Percentiles rank a stretch among this genome's conserved stretches.
phyloP scores from a whole-genome alignment of 2,329 filamentous ascomycete genomes.

The Monilinia vaccinii-corymbosi region DNA sequence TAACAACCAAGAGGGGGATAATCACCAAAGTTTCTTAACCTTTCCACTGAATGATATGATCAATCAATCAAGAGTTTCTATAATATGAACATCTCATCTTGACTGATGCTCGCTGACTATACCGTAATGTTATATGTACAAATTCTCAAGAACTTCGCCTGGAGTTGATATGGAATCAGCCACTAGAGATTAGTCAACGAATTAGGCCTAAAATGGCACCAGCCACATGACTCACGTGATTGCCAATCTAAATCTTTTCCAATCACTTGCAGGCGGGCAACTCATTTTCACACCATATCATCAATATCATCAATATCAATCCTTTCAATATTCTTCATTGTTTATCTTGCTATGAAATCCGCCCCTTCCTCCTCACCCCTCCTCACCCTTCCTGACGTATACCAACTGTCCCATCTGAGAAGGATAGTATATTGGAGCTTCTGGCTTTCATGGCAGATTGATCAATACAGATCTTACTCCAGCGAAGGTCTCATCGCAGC shows the following conservation, averaged over 20 bases:
- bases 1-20: not conserved
- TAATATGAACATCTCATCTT: not conserved
- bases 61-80: not conserved
- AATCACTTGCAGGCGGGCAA: too few species aligned
- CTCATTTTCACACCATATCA: not conserved
- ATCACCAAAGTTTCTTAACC: not conserved
- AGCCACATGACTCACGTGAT: not conserved
- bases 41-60: not conserved
- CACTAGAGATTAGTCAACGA: not conserved
- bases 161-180: too few species aligned
- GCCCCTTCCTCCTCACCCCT: not conserved
- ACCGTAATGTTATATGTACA: not conserved
- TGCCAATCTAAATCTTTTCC: not conserved
- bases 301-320: not conserved
- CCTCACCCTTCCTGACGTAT: not conserved
- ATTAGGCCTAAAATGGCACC: too few species aligned
- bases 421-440: not conserved
- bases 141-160: not conserved
- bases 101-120: not conserved
- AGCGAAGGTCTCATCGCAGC: slow-evolving; percentile 38
- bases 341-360: not conserved
- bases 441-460: slow-evolving; percentile 16
- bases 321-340: not conserved
- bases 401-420: not conserved
- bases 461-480: slow-evolving; percentile 25